Conservation (phyloP, 306 rosid species). For the Erythrophleum fordii region DNA sequence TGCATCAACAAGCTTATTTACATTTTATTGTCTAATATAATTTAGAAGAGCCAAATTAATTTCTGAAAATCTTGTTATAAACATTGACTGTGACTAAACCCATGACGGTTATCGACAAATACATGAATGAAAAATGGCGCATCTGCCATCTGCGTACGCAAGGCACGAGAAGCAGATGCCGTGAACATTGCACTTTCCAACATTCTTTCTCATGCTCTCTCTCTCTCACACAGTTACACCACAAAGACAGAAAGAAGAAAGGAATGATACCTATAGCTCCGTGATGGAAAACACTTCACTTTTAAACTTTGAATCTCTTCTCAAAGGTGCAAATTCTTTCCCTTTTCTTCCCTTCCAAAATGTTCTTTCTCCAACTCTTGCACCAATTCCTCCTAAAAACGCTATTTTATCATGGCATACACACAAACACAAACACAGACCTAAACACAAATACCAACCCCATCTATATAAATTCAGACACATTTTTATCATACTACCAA, state of each 20-base stretch:
- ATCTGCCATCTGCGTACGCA: neutral
- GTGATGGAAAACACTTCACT: conserved; percentile 35
- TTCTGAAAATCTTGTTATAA: too few relatives aligned
- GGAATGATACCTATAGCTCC: conserved; percentile 58
- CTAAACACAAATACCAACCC: neutral
- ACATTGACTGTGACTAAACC: neutral
- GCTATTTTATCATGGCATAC: neutral
- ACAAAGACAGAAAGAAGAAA: conserved; percentile 54
- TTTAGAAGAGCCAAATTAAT: too few relatives aligned
- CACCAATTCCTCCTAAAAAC: neutral
- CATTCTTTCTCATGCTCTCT: conserved; percentile 40
- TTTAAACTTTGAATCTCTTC: conserved; percentile 48
- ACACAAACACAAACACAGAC: conserved; percentile 11
- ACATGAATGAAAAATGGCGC: neutral
- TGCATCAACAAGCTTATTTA: too few relatives aligned
- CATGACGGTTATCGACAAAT: neutral
- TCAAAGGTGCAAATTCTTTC: conserved; percentile 47
- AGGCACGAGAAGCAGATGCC: conserved; percentile 23
- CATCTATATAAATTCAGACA: conserved; percentile 38
- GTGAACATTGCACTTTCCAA: conserved; percentile 34
- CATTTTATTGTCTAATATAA: too few relatives aligned
- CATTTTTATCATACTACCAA: conserved; percentile 15
- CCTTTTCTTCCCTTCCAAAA: conserved; percentile 44
- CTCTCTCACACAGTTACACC: neutral
- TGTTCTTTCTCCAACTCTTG: conserved; percentile 53